Evolutionary conservation across 2,329 filamentous ascomycete genomes (phyloP).

Genomic region (Blumeriella jaapii): DNA sequence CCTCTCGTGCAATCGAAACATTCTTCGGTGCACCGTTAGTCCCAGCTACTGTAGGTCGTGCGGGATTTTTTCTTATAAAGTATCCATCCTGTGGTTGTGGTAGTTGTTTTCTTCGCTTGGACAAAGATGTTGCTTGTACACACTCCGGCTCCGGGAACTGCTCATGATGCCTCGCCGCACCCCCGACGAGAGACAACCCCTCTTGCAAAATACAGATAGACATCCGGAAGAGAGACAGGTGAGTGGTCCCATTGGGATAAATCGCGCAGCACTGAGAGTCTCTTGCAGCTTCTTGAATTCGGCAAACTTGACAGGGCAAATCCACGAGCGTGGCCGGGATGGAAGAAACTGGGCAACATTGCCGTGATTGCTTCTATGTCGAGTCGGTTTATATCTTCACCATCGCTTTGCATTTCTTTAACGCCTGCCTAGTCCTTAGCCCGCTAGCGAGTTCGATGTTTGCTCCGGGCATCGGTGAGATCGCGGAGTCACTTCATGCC

Average conservation of each 20-base stretch:
- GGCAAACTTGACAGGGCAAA: conserved; percentile 17
- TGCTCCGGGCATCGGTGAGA: conserved; percentile 36
- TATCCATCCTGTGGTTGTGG: no score
- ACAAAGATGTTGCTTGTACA: background rate
- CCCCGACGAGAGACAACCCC: conserved; percentile 13
- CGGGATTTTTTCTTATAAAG: background rate
- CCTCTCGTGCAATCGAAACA: no score
- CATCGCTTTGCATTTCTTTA: background rate
- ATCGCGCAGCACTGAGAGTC: background rate
- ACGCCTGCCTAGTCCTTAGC: conserved; percentile 10
- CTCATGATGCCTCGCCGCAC: conserved; percentile 1
- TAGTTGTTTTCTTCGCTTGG: no score
- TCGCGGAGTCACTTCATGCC: conserved; percentile 35
- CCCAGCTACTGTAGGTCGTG: no score
- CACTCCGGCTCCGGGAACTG: background rate
- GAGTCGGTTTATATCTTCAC: conserved; percentile 7
- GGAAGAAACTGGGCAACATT: conserved; percentile 20
- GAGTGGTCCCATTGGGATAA: background rate
- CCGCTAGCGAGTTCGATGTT: conserved; percentile 33
- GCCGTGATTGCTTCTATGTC: conserved; percentile 21
- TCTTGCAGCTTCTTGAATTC: conserved; percentile 8
- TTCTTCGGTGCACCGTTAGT: no score
- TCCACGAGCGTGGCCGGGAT: conserved; percentile 18
- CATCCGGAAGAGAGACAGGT: conserved; percentile 5
- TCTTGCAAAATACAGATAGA: conserved; percentile 10